phyloP scores from a whole-genome alignment of 345 rosid species.

The Viola odorata region DNA sequence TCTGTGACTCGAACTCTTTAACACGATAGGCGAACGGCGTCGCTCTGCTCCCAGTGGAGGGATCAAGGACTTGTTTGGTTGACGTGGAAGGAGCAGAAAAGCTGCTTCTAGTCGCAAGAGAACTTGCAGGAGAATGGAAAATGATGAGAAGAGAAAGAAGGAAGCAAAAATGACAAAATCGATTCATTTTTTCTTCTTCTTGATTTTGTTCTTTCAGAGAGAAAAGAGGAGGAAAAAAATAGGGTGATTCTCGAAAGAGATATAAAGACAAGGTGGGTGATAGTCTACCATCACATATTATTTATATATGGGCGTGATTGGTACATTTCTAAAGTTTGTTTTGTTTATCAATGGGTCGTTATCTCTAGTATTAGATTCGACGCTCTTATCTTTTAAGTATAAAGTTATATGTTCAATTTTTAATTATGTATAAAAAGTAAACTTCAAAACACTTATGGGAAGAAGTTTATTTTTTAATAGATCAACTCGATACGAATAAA shows the following conservation, averaged over 20 bases:
- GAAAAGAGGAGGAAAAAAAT: not conserved
- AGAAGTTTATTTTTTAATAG: too few species aligned
- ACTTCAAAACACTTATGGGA: too few species aligned
- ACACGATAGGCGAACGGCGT: not conserved
- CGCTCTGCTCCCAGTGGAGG: not conserved
- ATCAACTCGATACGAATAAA: too few species aligned
- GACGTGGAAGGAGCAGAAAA: conserved; percentile 12
- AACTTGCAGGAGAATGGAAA: not conserved
- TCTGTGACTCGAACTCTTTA: conserved; percentile 25
- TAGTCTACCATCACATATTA: not conserved
- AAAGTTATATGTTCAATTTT: too few species aligned
- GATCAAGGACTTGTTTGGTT: conserved; percentile 1
- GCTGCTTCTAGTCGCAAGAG: not conserved
- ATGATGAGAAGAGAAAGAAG: conserved; percentile 8
- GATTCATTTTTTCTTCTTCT: conserved; percentile 7
- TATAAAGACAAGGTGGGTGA: not conserved
- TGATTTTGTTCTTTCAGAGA: not conserved
- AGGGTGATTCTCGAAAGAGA: not conserved
- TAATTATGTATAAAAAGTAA: too few species aligned
- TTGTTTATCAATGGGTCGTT: too few species aligned
- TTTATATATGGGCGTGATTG: not conserved
- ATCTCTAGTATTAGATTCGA: too few species aligned
- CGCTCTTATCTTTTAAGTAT: too few species aligned
- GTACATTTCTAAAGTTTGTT: not conserved
- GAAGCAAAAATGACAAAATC: conserved; percentile 4